These are phyloP conservation scores for Phlebiopsis gigantea DNA, from an alignment of 768 basidiomycete species.

Conservation along the genomic window DNA sequence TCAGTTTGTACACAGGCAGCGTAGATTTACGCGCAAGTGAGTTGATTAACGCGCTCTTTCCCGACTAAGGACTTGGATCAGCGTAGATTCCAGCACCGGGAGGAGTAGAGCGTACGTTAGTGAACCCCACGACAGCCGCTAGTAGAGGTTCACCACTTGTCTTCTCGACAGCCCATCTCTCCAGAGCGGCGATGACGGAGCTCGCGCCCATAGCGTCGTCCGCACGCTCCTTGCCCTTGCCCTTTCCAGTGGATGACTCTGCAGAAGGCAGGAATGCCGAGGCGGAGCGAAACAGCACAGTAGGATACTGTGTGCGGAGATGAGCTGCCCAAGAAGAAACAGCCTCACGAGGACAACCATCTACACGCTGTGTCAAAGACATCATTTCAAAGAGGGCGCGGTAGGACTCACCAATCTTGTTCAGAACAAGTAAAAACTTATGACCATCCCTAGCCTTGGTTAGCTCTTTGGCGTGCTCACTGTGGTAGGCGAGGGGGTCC, in stretches of 20 bases:
- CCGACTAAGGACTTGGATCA: slow-evolving; percentile 41
- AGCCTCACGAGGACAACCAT: slow-evolving; percentile 75
- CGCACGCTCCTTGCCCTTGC: slow-evolving; percentile 39
- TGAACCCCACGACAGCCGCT: slow-evolving; percentile 78
- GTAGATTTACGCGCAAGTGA: slow-evolving; percentile 52
- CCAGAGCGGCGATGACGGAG: slow-evolving; percentile 44
- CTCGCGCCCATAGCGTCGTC: slow-evolving; percentile 63
- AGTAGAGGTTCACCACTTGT: slow-evolving; percentile 44
- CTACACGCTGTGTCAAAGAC: slow-evolving; percentile 33
- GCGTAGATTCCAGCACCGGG: not conserved
- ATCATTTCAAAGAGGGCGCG: not conserved
- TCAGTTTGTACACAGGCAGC: slow-evolving; percentile 49
- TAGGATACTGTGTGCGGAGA: slow-evolving; percentile 55
- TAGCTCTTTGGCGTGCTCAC: slow-evolving; percentile 54
- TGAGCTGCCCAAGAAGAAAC: slow-evolving; percentile 61
- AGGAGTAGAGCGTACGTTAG: slow-evolving; percentile 53
- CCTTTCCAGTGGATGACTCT: slow-evolving; percentile 28
- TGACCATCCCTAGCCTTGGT: slow-evolving; percentile 35
- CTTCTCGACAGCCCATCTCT: slow-evolving; percentile 42
- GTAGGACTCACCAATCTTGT: slow-evolving; percentile 72
- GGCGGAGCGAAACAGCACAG: slow-evolving; percentile 69
- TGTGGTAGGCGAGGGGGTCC: slow-evolving; percentile 73
- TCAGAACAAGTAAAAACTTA: slow-evolving; percentile 64
- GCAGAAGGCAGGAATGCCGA: slow-evolving; percentile 54
- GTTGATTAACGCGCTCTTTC: slow-evolving; percentile 85